These are phyloP conservation scores for Penicillium cataractarum DNA, from an alignment of 495 filamentous ascomycete species.

Conservation along the genomic window DNA sequence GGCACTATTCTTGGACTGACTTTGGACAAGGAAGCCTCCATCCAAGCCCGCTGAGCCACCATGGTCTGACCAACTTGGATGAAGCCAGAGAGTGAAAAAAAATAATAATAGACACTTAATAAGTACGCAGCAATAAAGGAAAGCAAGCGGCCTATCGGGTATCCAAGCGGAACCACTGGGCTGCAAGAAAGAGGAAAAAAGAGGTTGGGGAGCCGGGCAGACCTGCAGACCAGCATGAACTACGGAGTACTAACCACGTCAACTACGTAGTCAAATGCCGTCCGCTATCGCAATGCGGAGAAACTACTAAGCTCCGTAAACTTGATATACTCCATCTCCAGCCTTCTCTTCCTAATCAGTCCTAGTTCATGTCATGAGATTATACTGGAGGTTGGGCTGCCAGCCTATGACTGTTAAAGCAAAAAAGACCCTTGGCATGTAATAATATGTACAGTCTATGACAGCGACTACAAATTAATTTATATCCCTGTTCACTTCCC, in stretches of 20 bases:
- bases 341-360: not conserved
- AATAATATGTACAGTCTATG: no score
- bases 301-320: not conserved
- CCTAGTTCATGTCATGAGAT: not conserved
- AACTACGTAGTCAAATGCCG: not conserved
- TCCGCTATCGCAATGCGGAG: not conserved
- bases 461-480: no score
- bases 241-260: no score
- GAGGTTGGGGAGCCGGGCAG: not conserved
- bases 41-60: not conserved
- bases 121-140: not conserved
- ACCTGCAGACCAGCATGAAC: not conserved
- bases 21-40: slow-evolving; percentile 12
- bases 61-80: not conserved
- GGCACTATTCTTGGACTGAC: slow-evolving; percentile 12
- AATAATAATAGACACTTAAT: not conserved
- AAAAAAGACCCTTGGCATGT: no score
- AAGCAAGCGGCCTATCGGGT: not conserved
- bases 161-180: slow-evolving; percentile 2
- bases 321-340: not conserved
- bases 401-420: not conserved
- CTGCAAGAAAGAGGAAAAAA: not conserved
- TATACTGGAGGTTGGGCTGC: not conserved
- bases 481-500: not conserved
- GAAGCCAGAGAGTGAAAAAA: not conserved